Base-by-base conservation (phyloP, 441 rosid species). In the Populus hybrid region DNA sequence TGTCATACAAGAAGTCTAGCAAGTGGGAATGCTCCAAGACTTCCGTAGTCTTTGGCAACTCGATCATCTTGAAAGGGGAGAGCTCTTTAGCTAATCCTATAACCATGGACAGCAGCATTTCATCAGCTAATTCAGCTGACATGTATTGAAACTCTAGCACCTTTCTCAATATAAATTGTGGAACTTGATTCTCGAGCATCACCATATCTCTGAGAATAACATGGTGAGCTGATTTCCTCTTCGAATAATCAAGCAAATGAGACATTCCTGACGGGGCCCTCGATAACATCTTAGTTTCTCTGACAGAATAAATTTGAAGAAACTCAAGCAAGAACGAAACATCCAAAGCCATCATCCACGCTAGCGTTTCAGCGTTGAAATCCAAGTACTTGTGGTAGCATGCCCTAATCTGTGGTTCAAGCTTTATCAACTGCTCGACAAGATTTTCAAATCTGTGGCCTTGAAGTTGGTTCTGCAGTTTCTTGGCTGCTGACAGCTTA, bases 281-380 rank as follows among this genome's bases (percentile, higher is more conserved):
- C 0, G 77, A 30, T 35, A 85, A 61, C 30, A 46, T 26, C 72
- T 72, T 80, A 0, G 87, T 89, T 50, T 87, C 82, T 77, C 65
- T 57, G 32, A 78, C 23, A 20, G 83, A 78, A 20, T 78, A 87
- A n/a, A 85, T 61, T 72, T 88, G 91, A 64, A 92, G 85, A 78
- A 30, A 30, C 32, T 30, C 32, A 30, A 30, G 32, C 32, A 30
- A 30, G 32, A 30, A 30, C 32, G 32, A 92, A 0, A 92, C 89
- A 68, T 89, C 96, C 34, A 91, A 81, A 1, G 94, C 97, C 98
- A 93, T 89, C 85, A 94, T 91, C 97, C 97, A 94, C 11, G 88
- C 87, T 64, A 95, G 75, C 36, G 91, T 93, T 38, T 90, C 93
- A 0, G 83, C 76, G 3, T 81, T 86, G 42, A 89, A 76, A 74